Evolutionary conservation across 2,329 filamentous ascomycete species (phyloP).

Genomic region (Fusarium chuoi): DNA sequence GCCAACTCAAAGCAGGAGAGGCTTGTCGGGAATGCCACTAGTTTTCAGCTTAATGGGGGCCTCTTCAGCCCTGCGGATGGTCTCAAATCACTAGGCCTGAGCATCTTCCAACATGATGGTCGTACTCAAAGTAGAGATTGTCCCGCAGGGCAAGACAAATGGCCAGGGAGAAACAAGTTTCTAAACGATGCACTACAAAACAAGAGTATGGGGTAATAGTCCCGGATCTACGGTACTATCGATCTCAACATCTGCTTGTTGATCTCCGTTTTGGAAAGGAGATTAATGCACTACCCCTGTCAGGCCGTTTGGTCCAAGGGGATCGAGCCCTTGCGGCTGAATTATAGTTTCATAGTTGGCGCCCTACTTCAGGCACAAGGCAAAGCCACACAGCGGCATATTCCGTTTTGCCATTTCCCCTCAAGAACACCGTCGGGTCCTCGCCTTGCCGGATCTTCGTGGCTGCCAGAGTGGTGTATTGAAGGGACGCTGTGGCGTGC

Average conservation of each 20-base stretch:
- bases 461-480: background rate
- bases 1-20: background rate
- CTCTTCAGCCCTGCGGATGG: background rate
- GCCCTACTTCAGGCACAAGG: constrained; percentile 21
- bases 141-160: background rate
- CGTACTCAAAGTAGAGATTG: background rate
- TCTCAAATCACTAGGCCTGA: background rate
- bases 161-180: background rate
- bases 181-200: background rate
- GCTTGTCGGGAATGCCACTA: background rate
- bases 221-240: background rate
- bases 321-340: constrained; percentile 21
- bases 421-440: background rate
- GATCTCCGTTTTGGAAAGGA: constrained; percentile 18
- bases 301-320: background rate
- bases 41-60: background rate
- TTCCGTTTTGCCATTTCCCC: background rate
- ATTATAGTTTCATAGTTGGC: constrained; percentile 10
- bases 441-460: background rate
- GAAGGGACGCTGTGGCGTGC: background rate
- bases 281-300: background rate
- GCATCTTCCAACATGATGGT: background rate
- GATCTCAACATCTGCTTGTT: background rate
- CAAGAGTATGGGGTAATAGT: background rate
- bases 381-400: background rate